phyloP scores from a whole-genome alignment of 768 basidiomycete species.

The Wakefieldia striispora region DNA sequence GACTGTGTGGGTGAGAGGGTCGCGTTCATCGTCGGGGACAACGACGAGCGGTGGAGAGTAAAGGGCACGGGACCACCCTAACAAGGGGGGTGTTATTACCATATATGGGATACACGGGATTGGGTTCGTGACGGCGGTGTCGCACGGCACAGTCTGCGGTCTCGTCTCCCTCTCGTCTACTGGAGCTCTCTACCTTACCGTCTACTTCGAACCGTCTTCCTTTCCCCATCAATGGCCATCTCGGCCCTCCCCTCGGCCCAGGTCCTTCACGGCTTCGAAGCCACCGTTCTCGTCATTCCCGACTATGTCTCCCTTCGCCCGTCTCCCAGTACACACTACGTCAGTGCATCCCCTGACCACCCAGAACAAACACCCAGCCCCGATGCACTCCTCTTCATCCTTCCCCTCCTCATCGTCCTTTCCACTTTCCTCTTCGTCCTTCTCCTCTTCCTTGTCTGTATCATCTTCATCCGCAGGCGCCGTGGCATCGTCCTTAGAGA shows the following conservation, averaged over 20 bases:
- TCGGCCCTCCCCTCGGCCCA: slow-evolving; percentile 4
- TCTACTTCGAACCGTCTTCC: too few relatives aligned
- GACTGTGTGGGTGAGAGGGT: slow-evolving; percentile 51
- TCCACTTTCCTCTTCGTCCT: slow-evolving; percentile 92
- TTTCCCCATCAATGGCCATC: slow-evolving; percentile 4
- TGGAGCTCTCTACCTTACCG: too few relatives aligned
- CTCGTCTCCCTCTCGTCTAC: too few relatives aligned
- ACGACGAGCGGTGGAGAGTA: neutral
- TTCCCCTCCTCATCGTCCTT: slow-evolving; percentile 92
- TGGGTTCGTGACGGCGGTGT: slow-evolving; percentile 14
- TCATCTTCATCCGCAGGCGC: slow-evolving; percentile 77
- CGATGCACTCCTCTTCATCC: slow-evolving; percentile 80
- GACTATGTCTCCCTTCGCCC: neutral
- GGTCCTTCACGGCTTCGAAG: slow-evolving; percentile 4
- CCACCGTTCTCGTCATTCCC: slow-evolving; percentile 1
- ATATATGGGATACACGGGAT: slow-evolving; percentile 9
- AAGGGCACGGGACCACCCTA: slow-evolving; percentile 10
- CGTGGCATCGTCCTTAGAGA: slow-evolving; percentile 80
- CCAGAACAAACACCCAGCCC: slow-evolving; percentile 32
- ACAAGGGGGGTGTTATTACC: slow-evolving; percentile 11
- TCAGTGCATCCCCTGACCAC: slow-evolving; percentile 11
- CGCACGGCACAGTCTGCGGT: too few relatives aligned
- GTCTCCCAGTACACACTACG: neutral
- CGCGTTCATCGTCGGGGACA: slow-evolving; percentile 38
- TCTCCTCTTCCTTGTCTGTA: slow-evolving; percentile 85